Evolutionary conservation across 805 yeast genomes (phyloP), one percentile per base, ranked within the genome.

Genomic region (Brettanomyces bruxellensis): DNA sequence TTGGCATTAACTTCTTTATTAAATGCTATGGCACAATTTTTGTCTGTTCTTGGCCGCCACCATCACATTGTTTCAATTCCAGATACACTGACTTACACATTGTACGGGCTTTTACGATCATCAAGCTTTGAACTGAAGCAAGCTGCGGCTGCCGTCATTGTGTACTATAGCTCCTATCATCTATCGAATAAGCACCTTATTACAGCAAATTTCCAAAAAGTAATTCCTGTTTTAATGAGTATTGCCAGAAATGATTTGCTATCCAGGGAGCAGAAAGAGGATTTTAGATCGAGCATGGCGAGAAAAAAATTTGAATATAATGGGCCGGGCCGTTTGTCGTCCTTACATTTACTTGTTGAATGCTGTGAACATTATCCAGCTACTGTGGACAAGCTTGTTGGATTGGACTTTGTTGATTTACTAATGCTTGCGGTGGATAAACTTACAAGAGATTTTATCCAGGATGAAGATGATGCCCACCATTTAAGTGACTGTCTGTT

Each of bases 341-440:
- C 72, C 5, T 49, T 67, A 5, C 58, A 59, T 44, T 53, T 66
- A 8, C 41, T 69, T 12, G 65, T 70, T 1, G 58, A 57, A 35
- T 53, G 69, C 1, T 61, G 68, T 6, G 55, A 64, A 35, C 56
- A 61, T n/a, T 68, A 63, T 46, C 62, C 60, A 3, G 47, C 54
- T 32, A 59, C 66, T 37, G 62, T 59, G 47, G 67, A 65, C 9
- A 61, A 58, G 37, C 48, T 69, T 8, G 62, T 68, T 25, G 64
- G 65, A 13, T 57, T 60, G 24, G 58, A 61, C 25, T 54, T 62
- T 32, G 55, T 65, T n/a, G 62, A 62, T 22, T 28, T 6, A 9
- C 11, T 28, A 9, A 28, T 28, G 32, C 11, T 28, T 7, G 7
- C 32, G 7, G 7, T 28, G 32, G 32, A 7, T 28, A 58, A 54